Evolutionary conservation across 2,329 filamentous ascomycete genomes (phyloP), one percentile per base, ranked within the genome.

Genomic region (Acrocalymma vagum): DNA sequence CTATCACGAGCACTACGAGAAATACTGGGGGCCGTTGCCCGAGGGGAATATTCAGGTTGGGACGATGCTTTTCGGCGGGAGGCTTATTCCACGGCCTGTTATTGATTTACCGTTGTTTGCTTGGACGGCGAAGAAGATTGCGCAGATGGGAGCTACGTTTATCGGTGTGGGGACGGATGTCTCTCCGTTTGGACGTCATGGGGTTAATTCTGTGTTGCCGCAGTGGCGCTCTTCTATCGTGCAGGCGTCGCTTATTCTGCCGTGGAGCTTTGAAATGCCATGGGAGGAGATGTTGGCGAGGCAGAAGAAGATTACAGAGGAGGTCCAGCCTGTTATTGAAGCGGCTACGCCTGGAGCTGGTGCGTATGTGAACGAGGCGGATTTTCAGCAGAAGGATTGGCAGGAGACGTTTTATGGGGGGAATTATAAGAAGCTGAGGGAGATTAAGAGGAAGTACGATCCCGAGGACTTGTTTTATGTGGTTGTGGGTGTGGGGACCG

Each of bases 341-440:
- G 45, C 46, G 18, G 51, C 43, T 6, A 58, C 52, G 1, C 56
- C 54, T 2, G 53, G 45, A 1, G 32, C 44, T 9, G 56, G 56
- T 7, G 39, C 50, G 10, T 65, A 63, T 25, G 43, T 58, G 10
- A 65, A 63, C 24, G 60, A 65, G 40, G 62, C 47, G 4, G 53
- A 64, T 23, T 51, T 28, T 35, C 34, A 40, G 9, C 29, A 60
- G 27, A 44, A 50, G 10, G 43, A 54, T 13, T 65, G 53, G 43
- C 47, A 60, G 37, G 21, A 42, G 2, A 51, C 34, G 1, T 64
- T 60, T 24, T 64, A 48, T 42, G 60, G 60, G 2, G 13, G 16
- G 14, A 51, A 65, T 85, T 6, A 77, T 96, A 42, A 34, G n/a
- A n/a, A n/a, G n/a, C n/a, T n/a, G n/a, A n/a, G n/a, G n/a, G n/a